Evolutionary conservation across 352 stramenopile species (phyloP).

Genomic region (Lagenidium sp.): DNA sequence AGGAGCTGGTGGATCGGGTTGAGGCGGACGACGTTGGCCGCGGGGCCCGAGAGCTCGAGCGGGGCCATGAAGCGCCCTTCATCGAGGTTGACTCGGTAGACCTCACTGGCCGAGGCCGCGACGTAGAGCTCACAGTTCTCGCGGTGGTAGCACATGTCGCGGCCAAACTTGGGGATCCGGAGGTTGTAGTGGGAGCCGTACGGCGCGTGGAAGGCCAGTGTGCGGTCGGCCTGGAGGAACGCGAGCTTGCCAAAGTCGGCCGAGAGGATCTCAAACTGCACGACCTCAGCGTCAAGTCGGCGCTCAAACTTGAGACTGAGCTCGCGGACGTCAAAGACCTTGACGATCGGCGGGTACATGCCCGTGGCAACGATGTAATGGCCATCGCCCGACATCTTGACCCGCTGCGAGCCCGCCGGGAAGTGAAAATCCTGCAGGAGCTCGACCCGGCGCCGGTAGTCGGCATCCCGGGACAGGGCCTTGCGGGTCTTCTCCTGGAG

Average conservation of each 20-base stretch:
- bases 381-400: slow-evolving; percentile 94
- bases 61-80: slow-evolving; percentile 93
- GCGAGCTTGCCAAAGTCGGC: slow-evolving; percentile 98
- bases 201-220: slow-evolving; percentile 96
- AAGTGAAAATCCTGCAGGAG: slow-evolving; percentile 99
- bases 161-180: slow-evolving; percentile 96
- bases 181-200: slow-evolving; percentile 96
- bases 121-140: slow-evolving; percentile 96
- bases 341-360: slow-evolving; percentile 95
- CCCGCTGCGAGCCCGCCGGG: slow-evolving; percentile 85
- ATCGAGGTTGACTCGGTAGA: slow-evolving; percentile 98
- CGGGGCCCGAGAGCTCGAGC: slow-evolving; percentile 50
- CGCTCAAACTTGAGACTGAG: slow-evolving; percentile 99
- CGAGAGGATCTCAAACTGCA: slow-evolving; percentile 94
- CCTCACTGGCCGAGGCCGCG: slow-evolving; percentile 70
- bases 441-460: slow-evolving; percentile 93
- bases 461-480: slow-evolving; percentile 63
- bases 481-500: slow-evolving; percentile 86
- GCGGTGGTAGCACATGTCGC: slow-evolving; percentile 96
- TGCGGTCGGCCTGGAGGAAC: slow-evolving; percentile 95
- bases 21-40: slow-evolving; percentile 86
- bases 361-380: slow-evolving; percentile 95
- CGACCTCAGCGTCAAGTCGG: slow-evolving; percentile 94
- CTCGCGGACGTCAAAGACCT: slow-evolving; percentile 93
- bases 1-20: slow-evolving; percentile 89